Evolutionary conservation across 768 basidiomycete species (phyloP).

Genomic region (Daedaleopsis nitida): DNA sequence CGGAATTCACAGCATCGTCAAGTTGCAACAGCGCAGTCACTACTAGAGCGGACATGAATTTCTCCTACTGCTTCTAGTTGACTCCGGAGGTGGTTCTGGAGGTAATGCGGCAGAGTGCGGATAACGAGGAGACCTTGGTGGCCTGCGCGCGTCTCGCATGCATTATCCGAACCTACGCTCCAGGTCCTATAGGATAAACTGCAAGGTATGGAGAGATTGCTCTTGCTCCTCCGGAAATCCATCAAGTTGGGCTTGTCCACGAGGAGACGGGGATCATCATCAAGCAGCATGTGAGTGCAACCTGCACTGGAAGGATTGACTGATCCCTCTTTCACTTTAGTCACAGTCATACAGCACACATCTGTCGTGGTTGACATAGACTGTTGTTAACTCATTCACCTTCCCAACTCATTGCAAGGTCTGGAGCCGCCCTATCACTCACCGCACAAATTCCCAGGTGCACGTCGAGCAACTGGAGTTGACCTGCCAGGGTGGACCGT

Average conservation of each 20-base stretch:
- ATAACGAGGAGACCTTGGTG: background rate
- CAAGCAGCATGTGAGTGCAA: background rate
- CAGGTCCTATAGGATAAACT: constrained; percentile 2
- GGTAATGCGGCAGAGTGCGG: constrained; percentile 5
- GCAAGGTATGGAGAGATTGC: background rate
- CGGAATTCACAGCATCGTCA: too few species aligned
- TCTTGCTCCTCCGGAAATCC: background rate
- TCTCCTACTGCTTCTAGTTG: background rate
- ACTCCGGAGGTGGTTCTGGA: constrained; percentile 10
- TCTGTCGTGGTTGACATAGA: background rate
- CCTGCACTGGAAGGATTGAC: background rate
- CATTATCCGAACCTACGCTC: constrained; percentile 2
- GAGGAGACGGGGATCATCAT: background rate
- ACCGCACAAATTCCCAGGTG: background rate
- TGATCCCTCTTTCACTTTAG: background rate
- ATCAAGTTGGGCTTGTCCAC: background rate
- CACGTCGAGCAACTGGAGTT: background rate
- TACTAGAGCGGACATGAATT: too few species aligned
- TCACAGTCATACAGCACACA: background rate
- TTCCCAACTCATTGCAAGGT: too few species aligned
- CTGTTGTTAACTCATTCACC: background rate
- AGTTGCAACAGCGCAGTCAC: too few species aligned
- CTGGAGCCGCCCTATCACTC: background rate
- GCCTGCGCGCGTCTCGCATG: constrained; percentile 3
- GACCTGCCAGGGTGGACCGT: background rate